A percentile compares a stretch with the other conserved stretches of the same genome.
Conservation (phyloP, 768 basidiomycete species). For the Pisolithus microcarpus region DNA sequence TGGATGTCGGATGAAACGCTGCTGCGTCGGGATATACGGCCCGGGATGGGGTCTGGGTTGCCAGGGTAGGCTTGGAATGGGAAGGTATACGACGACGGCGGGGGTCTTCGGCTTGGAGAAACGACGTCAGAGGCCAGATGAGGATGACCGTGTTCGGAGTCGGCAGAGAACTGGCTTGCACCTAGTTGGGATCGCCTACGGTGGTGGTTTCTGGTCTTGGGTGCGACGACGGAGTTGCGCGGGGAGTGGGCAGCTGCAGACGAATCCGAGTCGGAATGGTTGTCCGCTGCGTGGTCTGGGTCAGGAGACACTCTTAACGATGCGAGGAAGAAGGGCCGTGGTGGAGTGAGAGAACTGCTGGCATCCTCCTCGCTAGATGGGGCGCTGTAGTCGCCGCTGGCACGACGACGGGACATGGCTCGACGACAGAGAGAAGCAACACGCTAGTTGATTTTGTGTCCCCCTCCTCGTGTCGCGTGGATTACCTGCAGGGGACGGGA, state of each 20-base stretch:
- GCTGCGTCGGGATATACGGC: conserved; percentile 37
- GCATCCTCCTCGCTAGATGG: conserved; percentile 23
- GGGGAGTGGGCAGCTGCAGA: conserved; percentile 10
- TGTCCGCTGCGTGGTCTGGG: conserved; percentile 18
- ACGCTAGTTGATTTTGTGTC: conserved; percentile 11
- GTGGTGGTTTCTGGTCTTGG: conserved; percentile 15
- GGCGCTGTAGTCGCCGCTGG: conserved; percentile 10
- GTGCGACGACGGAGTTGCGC: conserved; percentile 8
- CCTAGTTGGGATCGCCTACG: conserved; percentile 23
- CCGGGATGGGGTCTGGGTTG: conserved; percentile 54
- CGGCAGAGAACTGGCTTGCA: conserved; percentile 7
- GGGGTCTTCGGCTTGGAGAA: conserved; percentile 15
- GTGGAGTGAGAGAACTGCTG: conserved; percentile 22
- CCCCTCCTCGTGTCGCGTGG: not conserved
- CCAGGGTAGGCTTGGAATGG: conserved; percentile 61
- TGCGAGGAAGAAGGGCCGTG: conserved; percentile 33
- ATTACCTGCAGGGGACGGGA: not conserved
- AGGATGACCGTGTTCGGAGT: conserved; percentile 5
- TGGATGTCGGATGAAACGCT: conserved; percentile 34
- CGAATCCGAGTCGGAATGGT: conserved; percentile 25
- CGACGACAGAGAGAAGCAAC: conserved; percentile 3
- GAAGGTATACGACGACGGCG: conserved; percentile 35
- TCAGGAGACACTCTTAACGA: conserved; percentile 10
- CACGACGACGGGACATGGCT: conserved; percentile 4
- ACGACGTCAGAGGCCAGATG: not conserved